Base-by-base conservation (phyloP, 192 early-diverging fungal species). In the Coemansia sp. region DNA sequence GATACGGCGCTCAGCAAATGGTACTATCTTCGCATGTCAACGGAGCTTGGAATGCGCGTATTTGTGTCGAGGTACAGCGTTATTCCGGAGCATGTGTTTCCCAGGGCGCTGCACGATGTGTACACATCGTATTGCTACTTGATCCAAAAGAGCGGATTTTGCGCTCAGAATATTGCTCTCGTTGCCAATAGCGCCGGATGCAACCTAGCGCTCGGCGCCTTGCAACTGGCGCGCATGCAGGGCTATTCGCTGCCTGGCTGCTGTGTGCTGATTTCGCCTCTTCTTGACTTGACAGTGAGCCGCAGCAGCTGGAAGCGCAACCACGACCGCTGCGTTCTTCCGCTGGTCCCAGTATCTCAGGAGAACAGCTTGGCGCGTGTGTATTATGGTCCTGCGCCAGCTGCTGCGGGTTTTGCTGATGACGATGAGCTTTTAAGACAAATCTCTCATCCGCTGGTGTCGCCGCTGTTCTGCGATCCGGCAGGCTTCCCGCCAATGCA, bases 51-150 rank as follows among this genome's bases (percentile, higher is more conserved):
- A 5, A 32, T 44, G 61, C 68, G 74, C 5, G 61, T 70, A 19
- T 76, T 76, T 70, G 64, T 67, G 44, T 65, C 74, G 1, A 12
- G 54, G 5, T 76, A 76, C 65, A 52, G 42, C 12, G 57, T 63
- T 2, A 64, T 69, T 6, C 74, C 74, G 0, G 9, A 38, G 2
- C 44, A 67, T 49, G 37, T 48, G 5, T 76, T 67, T 12, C 74
- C 74, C 16, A 49, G 66, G 40, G 60, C 66, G 2, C 37, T 72
- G 9, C 70, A 77, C 40, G 75, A 77, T 41, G 70, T 69, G 0
- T 77, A 65, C 50, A 65, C 67, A 6, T 64, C 75, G 9, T 65
- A 45, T 15, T 26, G 26, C 23, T 39, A 38, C 10, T 32, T 63
- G 32, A 37, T 77, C 12, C 21, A 40, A 11, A 10, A 37, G 15